Conservation (phyloP, 257 asterid genomes). For the Ajuga chamaepitys region DNA sequence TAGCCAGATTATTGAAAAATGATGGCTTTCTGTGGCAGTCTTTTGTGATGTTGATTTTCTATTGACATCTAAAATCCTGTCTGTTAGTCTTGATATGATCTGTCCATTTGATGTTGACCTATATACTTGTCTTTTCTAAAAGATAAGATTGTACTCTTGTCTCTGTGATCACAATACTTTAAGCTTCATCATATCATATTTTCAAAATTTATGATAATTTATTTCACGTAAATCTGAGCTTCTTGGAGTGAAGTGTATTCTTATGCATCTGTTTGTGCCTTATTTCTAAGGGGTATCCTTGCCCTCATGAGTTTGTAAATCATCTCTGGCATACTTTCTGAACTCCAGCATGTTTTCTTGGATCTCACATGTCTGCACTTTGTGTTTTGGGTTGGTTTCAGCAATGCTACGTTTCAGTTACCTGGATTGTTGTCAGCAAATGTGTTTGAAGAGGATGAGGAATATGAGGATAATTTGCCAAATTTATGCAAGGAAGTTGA, state of each 20-base stretch:
- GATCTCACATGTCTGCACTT: constrained; percentile 17
- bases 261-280: constrained; percentile 5
- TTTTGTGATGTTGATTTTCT: background rate
- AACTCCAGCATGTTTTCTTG: background rate
- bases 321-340: background rate
- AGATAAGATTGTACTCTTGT: background rate
- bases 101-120: background rate
- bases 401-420: constrained; percentile 49
- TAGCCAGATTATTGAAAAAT: background rate
- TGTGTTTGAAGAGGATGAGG: constrained; percentile 47
- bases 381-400: constrained; percentile 26
- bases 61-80: background rate
- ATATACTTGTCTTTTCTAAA: background rate
- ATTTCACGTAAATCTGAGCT: background rate
- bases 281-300: background rate
- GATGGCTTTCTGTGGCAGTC: background rate
- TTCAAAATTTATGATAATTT: background rate
- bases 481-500: constrained; percentile 29
- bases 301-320: background rate
- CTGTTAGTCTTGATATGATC: background rate
- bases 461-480: constrained; percentile 43
- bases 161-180: background rate
- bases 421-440: constrained; percentile 41
- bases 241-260: background rate
- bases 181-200: background rate